Evolutionary conservation across 1,284 basidiomycete genomes (phyloP).

Genomic region (Microbotryum saponariae): DNA sequence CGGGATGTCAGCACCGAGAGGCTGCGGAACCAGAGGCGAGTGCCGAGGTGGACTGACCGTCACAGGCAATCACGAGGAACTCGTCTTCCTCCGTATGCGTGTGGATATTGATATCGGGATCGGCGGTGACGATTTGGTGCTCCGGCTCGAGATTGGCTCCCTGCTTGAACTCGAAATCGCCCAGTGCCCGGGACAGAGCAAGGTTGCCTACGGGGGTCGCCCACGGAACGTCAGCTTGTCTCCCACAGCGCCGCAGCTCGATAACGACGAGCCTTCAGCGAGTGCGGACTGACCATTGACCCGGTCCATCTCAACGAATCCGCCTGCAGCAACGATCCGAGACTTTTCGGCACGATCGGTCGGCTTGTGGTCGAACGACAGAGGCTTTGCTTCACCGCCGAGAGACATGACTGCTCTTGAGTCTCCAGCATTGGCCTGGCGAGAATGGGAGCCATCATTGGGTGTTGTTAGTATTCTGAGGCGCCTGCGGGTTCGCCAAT

Average conservation of each 20-base stretch:
- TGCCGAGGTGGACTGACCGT: conserved; percentile 54
- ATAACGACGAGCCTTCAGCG: neutral
- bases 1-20: neutral
- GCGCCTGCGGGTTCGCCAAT: neutral
- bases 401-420: conserved; percentile 84
- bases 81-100: conserved; percentile 81
- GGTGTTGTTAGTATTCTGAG: neutral
- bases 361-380: conserved; percentile 96
- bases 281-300: conserved; percentile 71
- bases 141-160: conserved; percentile 73
- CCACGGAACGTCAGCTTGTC: neutral
- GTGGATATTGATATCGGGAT: conserved; percentile 85
- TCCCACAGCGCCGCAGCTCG: neutral
- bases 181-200: conserved; percentile 86
- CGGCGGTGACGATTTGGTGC: conserved; percentile 87
- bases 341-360: conserved; percentile 73
- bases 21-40: no score
- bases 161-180: conserved; percentile 99
- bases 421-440: conserved; percentile 95
- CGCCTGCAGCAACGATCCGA: conserved; percentile 87
- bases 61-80: conserved; percentile 91
- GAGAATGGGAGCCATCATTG: neutral
- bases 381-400: conserved; percentile 73
- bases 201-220: conserved; percentile 64
- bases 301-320: conserved; percentile 92